Percentiles rank a stretch among this genome's conserved stretches.
Conservation (phyloP, 768 basidiomycete genomes). For the Chalciporus chontae region DNA sequence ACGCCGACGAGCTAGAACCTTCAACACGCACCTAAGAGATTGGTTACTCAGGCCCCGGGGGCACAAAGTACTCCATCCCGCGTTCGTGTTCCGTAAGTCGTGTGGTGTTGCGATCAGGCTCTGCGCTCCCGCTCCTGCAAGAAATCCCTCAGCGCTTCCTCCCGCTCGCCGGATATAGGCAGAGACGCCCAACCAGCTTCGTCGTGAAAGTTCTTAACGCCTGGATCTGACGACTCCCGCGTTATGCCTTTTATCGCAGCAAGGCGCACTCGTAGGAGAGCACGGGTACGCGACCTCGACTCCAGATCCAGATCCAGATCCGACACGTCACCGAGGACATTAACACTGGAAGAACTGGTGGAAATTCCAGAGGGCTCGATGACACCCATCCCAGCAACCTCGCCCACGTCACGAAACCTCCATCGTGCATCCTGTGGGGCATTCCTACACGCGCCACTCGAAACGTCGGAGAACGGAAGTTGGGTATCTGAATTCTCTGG, state of each 20-base stretch:
- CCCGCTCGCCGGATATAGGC: conserved; percentile 3
- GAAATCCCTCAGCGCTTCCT: conserved; percentile 3
- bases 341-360: background rate
- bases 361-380: background rate
- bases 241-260: conserved; percentile 38
- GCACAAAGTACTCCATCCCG: too few species aligned
- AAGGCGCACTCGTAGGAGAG: conserved; percentile 46
- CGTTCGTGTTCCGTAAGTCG: too few species aligned
- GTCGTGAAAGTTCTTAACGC: background rate
- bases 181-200: background rate
- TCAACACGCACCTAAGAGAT: too few species aligned
- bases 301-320: conserved; percentile 32
- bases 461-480: too few species aligned
- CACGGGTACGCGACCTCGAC: conserved; percentile 44
- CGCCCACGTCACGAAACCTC: background rate
- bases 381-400: background rate
- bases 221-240: background rate
- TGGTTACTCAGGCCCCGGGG: too few species aligned
- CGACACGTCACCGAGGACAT: background rate
- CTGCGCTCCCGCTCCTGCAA: conserved; percentile 9
- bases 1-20: too few species aligned
- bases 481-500: background rate
- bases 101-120: background rate
- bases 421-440: too few species aligned
- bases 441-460: background rate